These are phyloP conservation scores for Brassica cretica DNA, from an alignment of 345 rosid genomes.

Conservation along the genomic window DNA sequence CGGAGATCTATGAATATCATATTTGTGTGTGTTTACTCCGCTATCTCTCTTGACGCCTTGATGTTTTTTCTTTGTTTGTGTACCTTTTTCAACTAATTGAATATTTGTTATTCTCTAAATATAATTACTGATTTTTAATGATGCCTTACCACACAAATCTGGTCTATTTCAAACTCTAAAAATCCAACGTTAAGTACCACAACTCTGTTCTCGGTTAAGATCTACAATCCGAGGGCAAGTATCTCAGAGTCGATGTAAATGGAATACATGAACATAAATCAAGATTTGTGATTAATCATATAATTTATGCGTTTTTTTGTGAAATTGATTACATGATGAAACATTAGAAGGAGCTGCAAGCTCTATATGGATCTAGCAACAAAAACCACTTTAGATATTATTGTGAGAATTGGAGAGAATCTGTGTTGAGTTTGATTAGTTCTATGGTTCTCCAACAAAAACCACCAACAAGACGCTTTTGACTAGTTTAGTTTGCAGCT, in stretches of 20 bases:
- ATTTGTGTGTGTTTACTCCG: conserved; percentile 10
- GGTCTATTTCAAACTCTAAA: conserved; percentile 38
- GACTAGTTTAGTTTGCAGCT: not conserved
- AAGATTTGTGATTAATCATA: not conserved
- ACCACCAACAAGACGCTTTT: not conserved
- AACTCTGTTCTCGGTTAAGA: conserved; percentile 29
- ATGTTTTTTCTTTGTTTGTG: not conserved
- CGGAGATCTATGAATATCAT: not conserved
- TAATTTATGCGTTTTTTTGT: no score
- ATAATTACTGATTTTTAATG: not conserved
- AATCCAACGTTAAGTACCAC: not conserved
- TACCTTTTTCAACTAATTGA: not conserved
- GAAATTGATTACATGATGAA: conserved; percentile 46
- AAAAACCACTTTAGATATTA: conserved; percentile 47
- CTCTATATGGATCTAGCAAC: conserved; percentile 51
- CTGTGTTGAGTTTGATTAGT: no score
- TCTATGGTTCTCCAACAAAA: no score
- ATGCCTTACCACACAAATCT: conserved; percentile 7
- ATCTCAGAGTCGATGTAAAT: conserved; percentile 65
- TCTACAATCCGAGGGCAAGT: conserved; percentile 52
- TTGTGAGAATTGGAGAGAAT: conserved; percentile 46
- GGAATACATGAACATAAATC: not conserved
- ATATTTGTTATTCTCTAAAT: not conserved
- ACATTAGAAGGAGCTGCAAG: conserved; percentile 45
- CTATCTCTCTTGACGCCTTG: not conserved